Base-by-base conservation (phyloP, 1,284 basidiomycete species). In the Heterobasidion annosum region DNA sequence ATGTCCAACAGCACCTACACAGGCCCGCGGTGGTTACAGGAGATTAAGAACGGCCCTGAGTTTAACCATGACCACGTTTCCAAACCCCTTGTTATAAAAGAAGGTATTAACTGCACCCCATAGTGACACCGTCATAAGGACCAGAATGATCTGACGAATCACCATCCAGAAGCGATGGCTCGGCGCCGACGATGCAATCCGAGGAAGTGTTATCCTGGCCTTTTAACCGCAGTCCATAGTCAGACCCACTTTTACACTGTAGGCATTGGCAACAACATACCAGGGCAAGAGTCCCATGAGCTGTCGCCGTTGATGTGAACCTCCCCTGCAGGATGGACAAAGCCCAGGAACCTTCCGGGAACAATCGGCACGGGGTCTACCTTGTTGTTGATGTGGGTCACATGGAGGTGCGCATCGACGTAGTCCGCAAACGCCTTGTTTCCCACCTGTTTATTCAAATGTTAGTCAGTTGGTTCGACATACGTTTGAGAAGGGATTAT, bases 381-480 rank as follows among this genome's bases (percentile, higher is more conserved):
- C 53, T 63, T 53, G 60, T 70, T 63, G 54, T 64, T 68, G 45
- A 68, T 57, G 59, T 46, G 56, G 19, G 53, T 57, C 16, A 65
- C 34, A 58, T 65, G 52, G 59, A 67, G 32, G 59, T 64, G 51
- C 16, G 35, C 62, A 60, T 85, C 81, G 18, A 85, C 73, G 56
- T 77, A 83, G 59, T 81, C 58, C 1, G 82, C 82, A 57, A 82
- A 83, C 9, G 68, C 77, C 59, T 77, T 72, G 61, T 86, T 85
- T 8, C 83, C 84, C 37, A 84, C 35, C 45, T 55, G 55, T 12
- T 59, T 34, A 43, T 25, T 25, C 25, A n/a, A 40, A 42, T 56
- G 16, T 55, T 15, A 1, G 51, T 56, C 48, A 59, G 49, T 15
- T 59, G 53, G 8, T 55, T 9, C 10, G 55, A 43, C 47, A 58